Conservation (phyloP, 768 basidiomycete genomes). For the Coprinellus aureogranulatus region DNA sequence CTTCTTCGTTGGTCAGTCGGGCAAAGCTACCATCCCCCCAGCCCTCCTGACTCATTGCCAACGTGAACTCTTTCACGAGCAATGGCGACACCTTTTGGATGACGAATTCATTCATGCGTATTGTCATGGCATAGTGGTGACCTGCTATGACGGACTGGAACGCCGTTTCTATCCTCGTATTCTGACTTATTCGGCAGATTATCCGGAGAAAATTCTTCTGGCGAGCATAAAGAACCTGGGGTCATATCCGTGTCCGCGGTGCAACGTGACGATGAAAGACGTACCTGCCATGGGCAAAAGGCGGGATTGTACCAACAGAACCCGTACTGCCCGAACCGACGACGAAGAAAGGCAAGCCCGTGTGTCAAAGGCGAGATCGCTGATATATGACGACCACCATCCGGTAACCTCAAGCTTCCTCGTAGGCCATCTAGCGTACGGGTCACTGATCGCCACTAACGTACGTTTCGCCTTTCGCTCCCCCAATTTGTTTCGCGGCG, state of each 20-base stretch:
- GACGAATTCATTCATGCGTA: conserved; percentile 32
- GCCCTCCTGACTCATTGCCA: neutral
- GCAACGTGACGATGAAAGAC: conserved; percentile 8
- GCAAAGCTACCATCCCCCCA: neutral
- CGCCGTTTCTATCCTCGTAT: conserved; percentile 31
- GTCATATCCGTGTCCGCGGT: conserved; percentile 15
- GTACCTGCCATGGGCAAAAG: conserved; percentile 10
- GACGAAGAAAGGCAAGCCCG: neutral
- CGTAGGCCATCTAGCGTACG: neutral
- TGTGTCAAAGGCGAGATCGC: neutral
- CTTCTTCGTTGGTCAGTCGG: neutral
- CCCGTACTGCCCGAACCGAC: neutral
- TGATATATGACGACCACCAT: neutral
- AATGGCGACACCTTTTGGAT: conserved; percentile 31
- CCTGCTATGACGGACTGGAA: conserved; percentile 27
- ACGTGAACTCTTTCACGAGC: conserved; percentile 25
- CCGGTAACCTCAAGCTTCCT: neutral
- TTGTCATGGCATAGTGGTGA: conserved; percentile 28
- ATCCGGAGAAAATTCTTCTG: conserved; percentile 35
- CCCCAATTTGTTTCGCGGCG: no score
- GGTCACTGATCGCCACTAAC: neutral
- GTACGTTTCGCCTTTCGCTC: neutral
- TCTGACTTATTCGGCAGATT: conserved; percentile 37
- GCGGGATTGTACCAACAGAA: neutral
- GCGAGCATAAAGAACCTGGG: conserved; percentile 18